phyloP scores from a whole-genome alignment of 1,284 basidiomycete species.

The Heterobasidion annosum region DNA sequence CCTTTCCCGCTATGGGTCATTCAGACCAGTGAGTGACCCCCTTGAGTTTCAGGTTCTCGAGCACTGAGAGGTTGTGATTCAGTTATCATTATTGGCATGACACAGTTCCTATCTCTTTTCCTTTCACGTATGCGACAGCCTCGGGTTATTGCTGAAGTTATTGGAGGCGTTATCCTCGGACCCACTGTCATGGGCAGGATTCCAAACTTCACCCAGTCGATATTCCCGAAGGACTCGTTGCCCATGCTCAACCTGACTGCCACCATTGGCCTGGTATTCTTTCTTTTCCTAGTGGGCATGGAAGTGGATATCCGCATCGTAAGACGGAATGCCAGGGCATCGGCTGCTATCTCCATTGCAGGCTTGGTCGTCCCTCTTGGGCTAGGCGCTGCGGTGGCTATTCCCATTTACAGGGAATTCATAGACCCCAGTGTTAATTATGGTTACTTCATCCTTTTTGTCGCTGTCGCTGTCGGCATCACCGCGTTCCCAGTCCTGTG shows the following conservation, averaged over 20 bases:
- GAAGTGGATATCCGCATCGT: constrained; percentile 73
- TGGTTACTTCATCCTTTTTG: constrained; percentile 63
- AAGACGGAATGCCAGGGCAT: constrained; percentile 34
- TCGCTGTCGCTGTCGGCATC: constrained; percentile 55
- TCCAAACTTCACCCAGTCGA: constrained; percentile 55
- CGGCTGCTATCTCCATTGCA: constrained; percentile 38
- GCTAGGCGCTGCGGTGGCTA: constrained; percentile 53
- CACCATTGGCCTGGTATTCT: constrained; percentile 84
- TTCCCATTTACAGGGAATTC: constrained; percentile 56
- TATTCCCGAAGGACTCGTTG: constrained; percentile 73
- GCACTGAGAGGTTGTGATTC: constrained; percentile 11
- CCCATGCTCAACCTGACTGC: constrained; percentile 75
- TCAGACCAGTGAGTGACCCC: constrained; percentile 44
- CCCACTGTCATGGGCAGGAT: constrained; percentile 74
- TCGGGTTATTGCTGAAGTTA: constrained; percentile 82
- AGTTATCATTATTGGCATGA: constrained; percentile 71
- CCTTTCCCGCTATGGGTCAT: constrained; percentile 83
- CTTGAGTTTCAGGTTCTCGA: neutral
- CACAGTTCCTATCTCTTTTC: constrained; percentile 57
- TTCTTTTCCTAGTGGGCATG: constrained; percentile 85
- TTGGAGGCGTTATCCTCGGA: constrained; percentile 75
- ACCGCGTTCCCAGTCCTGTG: constrained; percentile 64
- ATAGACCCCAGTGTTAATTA: constrained; percentile 44
- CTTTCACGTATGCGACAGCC: constrained; percentile 72
- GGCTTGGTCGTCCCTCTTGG: constrained; percentile 63